Base-by-base conservation (phyloP, 78 protist species). In the Dictyostelium discoideum region DNA sequence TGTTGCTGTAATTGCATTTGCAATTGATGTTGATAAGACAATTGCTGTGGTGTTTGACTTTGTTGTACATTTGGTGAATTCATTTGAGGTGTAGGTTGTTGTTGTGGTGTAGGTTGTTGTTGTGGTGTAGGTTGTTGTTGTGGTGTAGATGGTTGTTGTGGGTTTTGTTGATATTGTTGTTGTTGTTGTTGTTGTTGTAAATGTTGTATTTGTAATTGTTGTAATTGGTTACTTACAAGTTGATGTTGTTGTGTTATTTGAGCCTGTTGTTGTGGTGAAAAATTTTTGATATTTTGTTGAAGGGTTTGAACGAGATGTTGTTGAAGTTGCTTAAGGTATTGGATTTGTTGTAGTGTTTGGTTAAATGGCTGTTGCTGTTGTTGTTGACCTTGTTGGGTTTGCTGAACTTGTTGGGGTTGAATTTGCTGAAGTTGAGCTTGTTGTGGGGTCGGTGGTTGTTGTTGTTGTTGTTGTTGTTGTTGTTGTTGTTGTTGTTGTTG, bases 51-150 rank as follows among this genome's bases (percentile, higher is more conserved):
- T n/a, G 24, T 65, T 65, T 65, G 74, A 5, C 9, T 65, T 65
- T 65, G 74, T 65, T 65, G 74, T 65, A 22, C 74, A 69, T 69
- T 69, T 69, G 77, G 77, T 26, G 77, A 69, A 3, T n/a, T 69
- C 77, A 69, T 69, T 26, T 69, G 77, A 20, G 77, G 77, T n/a
- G 77, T 69, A 11, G 32, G 13, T 69, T 11, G 77, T 26, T 69
- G 77, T 3, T n/a, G 42, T 69, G 26, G 73, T 1, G 24, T n/a
- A 42, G 46, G 2, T 63, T 0, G 26, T 63, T 14, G 69, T 60
- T 18, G 73, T 6, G 10, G 73, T 63, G 29, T 63, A 22, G 73
- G 29, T 63, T 63, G 73, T 20, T 63, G 73, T 63, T 63, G 73
- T 3, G 6, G 0, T n/a, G 32, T 69, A 26, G 77, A 3, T n/a